Evolutionary conservation across 1,284 basidiomycete genomes (phyloP), one percentile per base, ranked within the genome.

Genomic region (Heimioporus punctisporus): DNA sequence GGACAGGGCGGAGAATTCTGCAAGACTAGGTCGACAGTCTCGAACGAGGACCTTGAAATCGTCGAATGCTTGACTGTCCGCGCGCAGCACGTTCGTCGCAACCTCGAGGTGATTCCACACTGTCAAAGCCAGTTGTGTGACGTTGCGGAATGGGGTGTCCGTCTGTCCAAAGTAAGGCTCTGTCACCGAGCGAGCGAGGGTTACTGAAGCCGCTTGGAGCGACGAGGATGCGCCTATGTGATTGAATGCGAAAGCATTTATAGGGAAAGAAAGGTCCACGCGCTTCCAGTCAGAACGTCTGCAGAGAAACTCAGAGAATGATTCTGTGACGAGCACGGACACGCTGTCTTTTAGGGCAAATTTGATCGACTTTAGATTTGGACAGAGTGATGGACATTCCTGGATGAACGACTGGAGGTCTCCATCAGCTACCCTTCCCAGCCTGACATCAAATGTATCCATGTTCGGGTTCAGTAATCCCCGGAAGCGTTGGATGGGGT

Each of bases 101-200:
- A 39, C 17, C 31, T 48, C 39, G 25, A 50, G 34, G 23, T 9
- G 19, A 25, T 26, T 14, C 5, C 1, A 7, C 4, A 11, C 11
- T 21, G n/a, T 37, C 56, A 57, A 43, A 6, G 23, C 28, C 28
- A 52, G 24, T 12, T 6, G 21, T 17, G 50, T 44, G 4, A 26
- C 45, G 37, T 31, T 44, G 19, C 40, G 12, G 34, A 50, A 57
- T 17, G 50, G 56, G 2, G 41, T 53, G 10, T 49, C 50, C n/a
- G 21, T 17, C 1, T n/a, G 39, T n/a, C 39, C 48, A 37, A 58
- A 58, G 26, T 37, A 50, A 15, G 21, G 27, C 6, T 30, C 23
- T 10, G 39, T 17, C 11, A 10, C 9, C 23, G 17, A 9, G 4
- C 45, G 26, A 23, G 21, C n/a, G 27, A 50, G 10, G 9, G 4